Evolutionary conservation across 345 rosid species (phyloP), one percentile per base, ranked within the genome.

Genomic region (Anacardium occidentale): DNA sequence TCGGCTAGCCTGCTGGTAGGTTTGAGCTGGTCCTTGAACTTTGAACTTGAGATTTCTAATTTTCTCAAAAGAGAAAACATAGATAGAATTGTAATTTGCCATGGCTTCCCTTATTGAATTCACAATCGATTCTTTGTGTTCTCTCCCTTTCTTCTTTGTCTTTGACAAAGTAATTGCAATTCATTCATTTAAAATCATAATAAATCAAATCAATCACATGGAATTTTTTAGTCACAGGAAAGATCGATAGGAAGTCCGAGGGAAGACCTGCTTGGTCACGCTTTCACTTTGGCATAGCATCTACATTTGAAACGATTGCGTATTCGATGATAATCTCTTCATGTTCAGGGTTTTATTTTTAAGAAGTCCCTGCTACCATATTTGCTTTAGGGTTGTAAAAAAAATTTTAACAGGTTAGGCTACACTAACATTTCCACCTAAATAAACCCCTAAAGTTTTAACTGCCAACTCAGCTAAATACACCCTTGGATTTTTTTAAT

Each of bases 141-240:
- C 98, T 56, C 85, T 89, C 45, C 99, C 99, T 78, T 95, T 95
- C 91, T 91, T 95, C 90, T 90, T 95, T 3, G 98, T 91, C 85
- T 95, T 95, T 1, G 99, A 87, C 71, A 95, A 72, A n/a, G 99
- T 88, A 77, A 95, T 97, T 88, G 80, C 85, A 70, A 42, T 20
- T 55, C 60, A 70, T 3, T 26, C 37, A 37, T 3, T 50, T 62
- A 37, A 10, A 54, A 25, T 14, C 10, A 62, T 11, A 12, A 24
- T 57, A 52, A 44, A 52, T 52, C 24, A 37, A 37, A 13, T 29
- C 32, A 29, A 58, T 48, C 44, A n/a, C 0, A 47, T 25, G 24
- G n/a, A n/a, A n/a, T n/a, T 17, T 13, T 20, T 10, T 40, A 4
- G 13, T 8, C 10, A n/a, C 42, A 3, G 10, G 1, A 11, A 52